phyloP scores from a whole-genome alignment of 768 basidiomycete species.

The Amanita pseudoporphyria region DNA sequence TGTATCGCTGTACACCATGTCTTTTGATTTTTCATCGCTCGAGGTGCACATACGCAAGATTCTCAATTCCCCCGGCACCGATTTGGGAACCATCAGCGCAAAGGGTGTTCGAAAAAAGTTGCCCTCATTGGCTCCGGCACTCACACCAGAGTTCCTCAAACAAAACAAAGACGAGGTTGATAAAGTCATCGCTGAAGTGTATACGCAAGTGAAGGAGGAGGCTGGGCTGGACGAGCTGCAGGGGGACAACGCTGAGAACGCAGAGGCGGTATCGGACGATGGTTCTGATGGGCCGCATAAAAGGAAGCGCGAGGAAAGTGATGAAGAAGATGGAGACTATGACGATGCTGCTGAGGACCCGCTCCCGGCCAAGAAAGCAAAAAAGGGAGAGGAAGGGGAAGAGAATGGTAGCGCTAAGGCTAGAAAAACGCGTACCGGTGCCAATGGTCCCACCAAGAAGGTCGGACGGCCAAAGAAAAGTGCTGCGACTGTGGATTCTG shows the following conservation, averaged over 20 bases:
- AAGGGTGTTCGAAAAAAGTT: constrained; percentile 82
- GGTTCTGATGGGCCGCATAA: constrained; percentile 25
- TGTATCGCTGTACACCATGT: constrained; percentile 25
- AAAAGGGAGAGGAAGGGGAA: background rate
- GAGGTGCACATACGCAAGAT: constrained; percentile 58
- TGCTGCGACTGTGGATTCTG: constrained; percentile 41
- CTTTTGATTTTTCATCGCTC: constrained; percentile 42
- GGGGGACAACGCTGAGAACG: background rate
- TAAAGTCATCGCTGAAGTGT: constrained; percentile 54
- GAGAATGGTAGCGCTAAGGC: background rate
- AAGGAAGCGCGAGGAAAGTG: constrained; percentile 24
- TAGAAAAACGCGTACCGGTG: background rate
- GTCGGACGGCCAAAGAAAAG: constrained; percentile 43
- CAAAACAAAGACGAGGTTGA: constrained; percentile 63
- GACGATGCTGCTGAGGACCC: constrained; percentile 22
- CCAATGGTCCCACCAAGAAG: constrained; percentile 22
- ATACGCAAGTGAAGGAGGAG: constrained; percentile 43
- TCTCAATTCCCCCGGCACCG: constrained; percentile 66
- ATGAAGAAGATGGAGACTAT: constrained; percentile 23
- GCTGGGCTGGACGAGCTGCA: constrained; percentile 3
- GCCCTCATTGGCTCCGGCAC: constrained; percentile 36
- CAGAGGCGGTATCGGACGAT: constrained; percentile 10
- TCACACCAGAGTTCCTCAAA: constrained; percentile 54
- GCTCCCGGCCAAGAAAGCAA: constrained; percentile 38
- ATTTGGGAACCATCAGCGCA: constrained; percentile 74